phyloP scores from a whole-genome alignment of 176 grass and related monocot species.

The Triticum aestivum region DNA sequence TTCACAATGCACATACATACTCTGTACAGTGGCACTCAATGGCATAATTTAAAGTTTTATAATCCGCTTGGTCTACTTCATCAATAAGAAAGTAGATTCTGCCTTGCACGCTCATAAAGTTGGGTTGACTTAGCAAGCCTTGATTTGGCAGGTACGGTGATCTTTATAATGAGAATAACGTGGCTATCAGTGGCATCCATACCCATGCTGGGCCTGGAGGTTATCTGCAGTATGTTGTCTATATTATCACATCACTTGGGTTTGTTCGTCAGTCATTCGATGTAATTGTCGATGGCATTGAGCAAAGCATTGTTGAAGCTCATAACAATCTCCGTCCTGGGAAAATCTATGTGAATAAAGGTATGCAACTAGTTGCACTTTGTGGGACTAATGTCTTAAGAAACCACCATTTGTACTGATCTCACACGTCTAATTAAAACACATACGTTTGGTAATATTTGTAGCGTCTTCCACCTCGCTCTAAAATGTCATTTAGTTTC shows the following conservation, averaged over 20 bases:
- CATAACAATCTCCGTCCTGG: slow-evolving; percentile 86
- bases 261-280: slow-evolving; percentile 97
- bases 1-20: neutral
- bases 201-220: slow-evolving; percentile 96
- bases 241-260: slow-evolving; percentile 95
- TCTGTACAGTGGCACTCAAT: slow-evolving; percentile 1
- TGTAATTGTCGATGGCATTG: slow-evolving; percentile 93
- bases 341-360: slow-evolving; percentile 85
- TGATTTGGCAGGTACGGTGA: slow-evolving; percentile 74
- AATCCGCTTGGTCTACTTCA: neutral
- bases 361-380: slow-evolving; percentile 37
- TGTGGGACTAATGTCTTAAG: neutral
- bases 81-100: neutral
- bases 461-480: neutral
- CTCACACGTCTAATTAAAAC: neutral
- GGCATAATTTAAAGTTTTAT: neutral
- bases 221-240: slow-evolving; percentile 95
- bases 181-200: slow-evolving; percentile 95
- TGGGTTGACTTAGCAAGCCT: slow-evolving; percentile 29
- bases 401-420: neutral
- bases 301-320: slow-evolving; percentile 86
- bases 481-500: neutral
- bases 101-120: neutral
- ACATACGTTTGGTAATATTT: neutral
- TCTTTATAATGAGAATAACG: slow-evolving; percentile 84